Evolutionary conservation across 176 grass and related monocot genomes (phyloP), one percentile per base, ranked within the genome.

Genomic region (Musa schizocarpa): DNA sequence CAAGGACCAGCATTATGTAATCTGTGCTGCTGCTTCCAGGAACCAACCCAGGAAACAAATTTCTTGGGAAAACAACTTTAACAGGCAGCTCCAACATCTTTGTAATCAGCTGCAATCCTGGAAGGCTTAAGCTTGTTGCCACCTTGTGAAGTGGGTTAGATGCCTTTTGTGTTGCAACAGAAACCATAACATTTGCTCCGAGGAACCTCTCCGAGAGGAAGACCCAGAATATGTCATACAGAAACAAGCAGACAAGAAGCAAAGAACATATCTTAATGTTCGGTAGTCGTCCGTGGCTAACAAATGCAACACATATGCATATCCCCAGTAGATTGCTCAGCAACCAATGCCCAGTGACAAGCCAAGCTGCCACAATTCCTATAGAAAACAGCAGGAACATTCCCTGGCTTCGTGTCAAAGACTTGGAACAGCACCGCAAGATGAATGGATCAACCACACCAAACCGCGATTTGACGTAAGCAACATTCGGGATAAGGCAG

Each of bases 151-250:
- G 82, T 48, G 95, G 95, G 78, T 99, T 99, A 76, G 90, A 89
- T 63, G 95, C 95, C 78, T 99, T 99, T 79, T 99, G 95, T 22
- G 90, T 99, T 78, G 95, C 90, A 53, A 99, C 95, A 19, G 90
- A 99, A 7, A 99, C 95, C 95, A 99, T 99, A 63, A 99, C 95
- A 86, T 99, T 99, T 72, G 95, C 90, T 77, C 90, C 95, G 12
- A 99, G 94, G 50, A 99, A 92, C 69, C 76, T 91, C 78, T 99
- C 24, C 0, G 95, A 99, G 82, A 99, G 94, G 82, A 99, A 99
- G 34, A 94, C 95, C 95, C 95, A 94, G 74, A 99, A 99, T 69
- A 99, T 88, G 74, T 99, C 90, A 6, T 99, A 99, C 53, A 94
- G 76, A 72, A 99, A 99, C 73, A 99, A 79, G 77, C 95, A 99